A percentile compares a stretch with the other conserved stretches of the same genome.
Conservation (phyloP, 768 basidiomycete genomes). For the Suillus decipiens region DNA sequence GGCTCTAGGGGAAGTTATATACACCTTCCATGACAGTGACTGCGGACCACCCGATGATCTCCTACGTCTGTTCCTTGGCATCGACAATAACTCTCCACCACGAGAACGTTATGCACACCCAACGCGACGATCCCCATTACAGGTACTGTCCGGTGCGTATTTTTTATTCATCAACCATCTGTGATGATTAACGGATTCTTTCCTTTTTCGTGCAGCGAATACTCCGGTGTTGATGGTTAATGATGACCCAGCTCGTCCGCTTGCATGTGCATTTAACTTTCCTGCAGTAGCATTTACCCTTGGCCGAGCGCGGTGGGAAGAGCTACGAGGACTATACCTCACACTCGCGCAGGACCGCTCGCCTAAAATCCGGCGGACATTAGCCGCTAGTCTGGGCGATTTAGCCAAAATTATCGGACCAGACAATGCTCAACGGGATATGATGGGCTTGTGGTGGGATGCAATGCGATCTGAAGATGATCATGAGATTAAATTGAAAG, state of each 20-base stretch:
- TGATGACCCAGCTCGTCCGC: conserved; percentile 68
- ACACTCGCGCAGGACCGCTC: conserved; percentile 61
- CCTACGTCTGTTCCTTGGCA: conserved; percentile 74
- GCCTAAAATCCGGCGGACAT: conserved; percentile 69
- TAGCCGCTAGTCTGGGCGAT: conserved; percentile 89
- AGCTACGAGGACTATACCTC: conserved; percentile 68
- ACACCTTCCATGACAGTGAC: conserved; percentile 68
- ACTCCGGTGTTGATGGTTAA: conserved; percentile 47
- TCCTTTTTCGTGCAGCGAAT: conserved; percentile 16
- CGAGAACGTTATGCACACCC: conserved; percentile 40
- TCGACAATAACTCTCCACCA: conserved; percentile 42
- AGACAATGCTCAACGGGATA: conserved; percentile 63
- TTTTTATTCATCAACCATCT: not conserved
- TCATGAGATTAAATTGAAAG: conserved; percentile 66
- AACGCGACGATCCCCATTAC: conserved; percentile 11
- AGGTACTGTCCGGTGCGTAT: conserved; percentile 21
- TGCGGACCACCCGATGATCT: conserved; percentile 74
- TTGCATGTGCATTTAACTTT: conserved; percentile 87
- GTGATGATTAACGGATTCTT: conserved; percentile 13
- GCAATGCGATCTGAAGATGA: conserved; percentile 58
- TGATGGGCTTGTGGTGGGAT: conserved; percentile 73
- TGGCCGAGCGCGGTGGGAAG: conserved; percentile 72
- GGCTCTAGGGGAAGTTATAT: conserved; percentile 85
- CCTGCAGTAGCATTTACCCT: conserved; percentile 88
- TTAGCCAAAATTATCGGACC: conserved; percentile 83